Evolutionary conservation across 2,329 filamentous ascomycete genomes (phyloP), one percentile per base, ranked within the genome.

Genomic region (Parastagonospora nodorum): DNA sequence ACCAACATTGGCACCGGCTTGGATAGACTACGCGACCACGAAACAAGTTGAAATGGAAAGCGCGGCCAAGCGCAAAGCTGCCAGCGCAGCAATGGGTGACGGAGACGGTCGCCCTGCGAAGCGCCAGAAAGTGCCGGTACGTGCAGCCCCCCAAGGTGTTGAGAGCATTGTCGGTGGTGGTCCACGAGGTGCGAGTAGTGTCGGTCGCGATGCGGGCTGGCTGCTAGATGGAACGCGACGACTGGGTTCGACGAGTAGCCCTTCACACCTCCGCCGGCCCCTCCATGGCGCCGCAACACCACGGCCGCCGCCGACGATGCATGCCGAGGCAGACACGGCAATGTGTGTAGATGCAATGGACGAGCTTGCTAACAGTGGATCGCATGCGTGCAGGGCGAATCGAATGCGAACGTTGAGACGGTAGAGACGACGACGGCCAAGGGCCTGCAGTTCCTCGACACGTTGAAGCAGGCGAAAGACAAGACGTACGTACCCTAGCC

Each of bases 381-480:
- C 52, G 45, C 49, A 48, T 48, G 55, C 49, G 47, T 63, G 45
- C 54, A 74, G 71, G 60, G 51, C 55, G 62, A 67, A 41, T 53
- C 61, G 45, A 58, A 61, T 43, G 50, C 60, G 35, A 57, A 54
- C 14, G 51, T 61, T 14, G 88, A 92, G 74, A 86, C 83, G 12
- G 74, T 77, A 46, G 85, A 89, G 69, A 85, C 85, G 12, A 92
- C 89, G 2, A 87, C 86, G 11, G 82, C 86, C 48, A 83, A 86
- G 64, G 91, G 91, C 32, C 76, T 90, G 63, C 83, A 82, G 59
- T 89, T 95, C 66, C 77, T 95, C 38, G 85, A 90, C 46, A 86
- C 87, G 67, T 84, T 96, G 67, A 87, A 87, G 63, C 82, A 84
- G 58, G 90, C 89, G 16, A 84, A 85, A 56, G 91, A 95, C 73